These are phyloP conservation scores for Scheffersomyces stambukii DNA, from an alignment of 1,139 yeast genomes.

Conservation along the genomic window DNA sequence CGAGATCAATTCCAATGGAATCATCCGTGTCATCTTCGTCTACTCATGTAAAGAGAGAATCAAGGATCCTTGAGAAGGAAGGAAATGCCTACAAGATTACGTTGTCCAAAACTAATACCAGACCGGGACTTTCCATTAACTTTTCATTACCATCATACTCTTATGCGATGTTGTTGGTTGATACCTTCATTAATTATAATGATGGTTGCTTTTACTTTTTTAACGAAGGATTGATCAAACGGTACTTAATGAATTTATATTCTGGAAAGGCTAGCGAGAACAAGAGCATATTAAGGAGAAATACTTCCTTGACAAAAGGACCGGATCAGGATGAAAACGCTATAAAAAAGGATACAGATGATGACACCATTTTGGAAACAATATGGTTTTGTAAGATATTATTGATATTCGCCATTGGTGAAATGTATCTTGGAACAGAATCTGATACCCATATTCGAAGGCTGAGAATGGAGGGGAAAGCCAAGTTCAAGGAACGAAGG, in stretches of 20 bases:
- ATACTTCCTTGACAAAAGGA: conserved; percentile 26
- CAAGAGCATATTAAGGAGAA: conserved; percentile 35
- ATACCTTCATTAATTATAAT: conserved; percentile 71
- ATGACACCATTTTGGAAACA: conserved; percentile 63
- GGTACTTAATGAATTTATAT: conserved; percentile 58
- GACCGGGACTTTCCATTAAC: conserved; percentile 65
- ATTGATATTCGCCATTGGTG: conserved; percentile 77
- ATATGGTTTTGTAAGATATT: conserved; percentile 79
- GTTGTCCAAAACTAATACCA: conserved; percentile 61
- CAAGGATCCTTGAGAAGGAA: conserved; percentile 58
- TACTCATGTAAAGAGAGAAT: conserved; percentile 25
- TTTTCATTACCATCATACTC: conserved; percentile 73
- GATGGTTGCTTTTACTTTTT: conserved; percentile 86
- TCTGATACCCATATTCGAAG: conserved; percentile 36
- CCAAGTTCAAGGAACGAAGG: conserved; percentile 17
- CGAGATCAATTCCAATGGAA: conserved; percentile 3
- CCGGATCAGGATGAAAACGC: conserved; percentile 41
- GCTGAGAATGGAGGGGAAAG: conserved; percentile 37
- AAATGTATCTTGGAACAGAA: conserved; percentile 77
- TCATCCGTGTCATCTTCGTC: conserved; percentile 4
- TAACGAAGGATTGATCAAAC: conserved; percentile 74
- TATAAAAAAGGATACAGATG: conserved; percentile 41
- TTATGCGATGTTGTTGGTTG: conserved; percentile 70
- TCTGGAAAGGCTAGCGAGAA: conserved; percentile 42
- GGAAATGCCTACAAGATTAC: conserved; percentile 72